A percentile compares a stretch with the other conserved stretches of the same genome.
Conservation (phyloP, 2,329 filamentous ascomycete genomes). For the Chaetothyriales sp. region DNA sequence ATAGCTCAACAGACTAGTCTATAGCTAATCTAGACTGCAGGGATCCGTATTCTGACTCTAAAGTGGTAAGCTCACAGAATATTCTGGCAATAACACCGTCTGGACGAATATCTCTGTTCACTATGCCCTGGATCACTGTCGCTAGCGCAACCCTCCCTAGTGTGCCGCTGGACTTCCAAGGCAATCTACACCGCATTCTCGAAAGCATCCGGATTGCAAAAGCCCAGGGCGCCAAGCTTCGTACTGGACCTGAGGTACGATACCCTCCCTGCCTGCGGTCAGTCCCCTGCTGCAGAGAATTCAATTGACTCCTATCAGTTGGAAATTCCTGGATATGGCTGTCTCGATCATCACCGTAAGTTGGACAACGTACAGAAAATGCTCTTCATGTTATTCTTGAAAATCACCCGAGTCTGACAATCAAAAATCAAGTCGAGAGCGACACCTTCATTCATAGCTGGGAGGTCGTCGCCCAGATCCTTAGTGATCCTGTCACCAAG, state of each 20-base stretch:
- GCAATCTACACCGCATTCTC: constrained; percentile 48
- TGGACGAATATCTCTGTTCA: neutral
- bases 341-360: constrained; percentile 52
- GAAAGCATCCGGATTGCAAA: constrained; percentile 48
- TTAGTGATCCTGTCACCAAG: constrained; percentile 43
- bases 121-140: constrained; percentile 3
- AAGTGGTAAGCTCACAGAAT: neutral
- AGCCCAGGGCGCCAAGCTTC: constrained; percentile 44
- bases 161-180: constrained; percentile 43
- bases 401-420: constrained; percentile 23
- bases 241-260: constrained; percentile 41
- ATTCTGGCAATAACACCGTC: neutral
- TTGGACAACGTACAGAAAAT: constrained; percentile 13
- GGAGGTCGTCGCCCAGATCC: constrained; percentile 47
- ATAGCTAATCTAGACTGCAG: too few relatives aligned
- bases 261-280: too few relatives aligned
- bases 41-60: neutral
- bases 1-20: too few relatives aligned
- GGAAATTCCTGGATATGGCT: constrained; percentile 47
- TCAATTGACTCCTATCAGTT: constrained; percentile 20
- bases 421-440: constrained; percentile 18
- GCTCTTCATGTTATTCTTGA: too few relatives aligned
- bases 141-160: constrained; percentile 6
- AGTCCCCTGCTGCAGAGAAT: neutral
- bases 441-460: constrained; percentile 46